Evolutionary conservation across 2,329 filamentous ascomycete genomes (phyloP), one percentile per base, ranked within the genome.

Genomic region (Biscogniauxia marginata): DNA sequence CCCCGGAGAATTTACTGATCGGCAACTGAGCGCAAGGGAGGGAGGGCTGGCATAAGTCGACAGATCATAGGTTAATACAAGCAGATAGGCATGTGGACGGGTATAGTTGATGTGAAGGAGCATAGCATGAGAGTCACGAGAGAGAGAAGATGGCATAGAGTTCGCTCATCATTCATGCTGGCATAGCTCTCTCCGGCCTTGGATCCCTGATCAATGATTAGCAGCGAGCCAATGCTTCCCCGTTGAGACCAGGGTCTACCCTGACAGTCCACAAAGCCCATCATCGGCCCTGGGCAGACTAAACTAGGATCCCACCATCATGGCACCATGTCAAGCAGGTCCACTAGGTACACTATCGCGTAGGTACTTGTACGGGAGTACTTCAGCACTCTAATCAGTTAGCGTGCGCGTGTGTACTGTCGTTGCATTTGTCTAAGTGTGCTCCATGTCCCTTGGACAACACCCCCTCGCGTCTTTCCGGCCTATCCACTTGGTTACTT

Each of bases 191-290:
- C 46, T 62, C 63, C 54, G 61, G n/a, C n/a, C 64, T 66, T 58
- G 57, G 58, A 65, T 64, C 64, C 66, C 59, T 68, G 65, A 60
- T 66, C 65, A 65, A 66, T 66, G 65, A 68, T 65, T 62, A 64
- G 54, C 65, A 68, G 59, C 64, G 30, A 64, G 58, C 62, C 62
- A 66, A 63, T 66, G 63, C 65, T 63, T 65, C 63, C 65, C 65
- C 61, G 59, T 65, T 50, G 55, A 55, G 61, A 65, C 65, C 62
- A 58, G 67, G 66, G 63, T 63, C 50, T 55, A 64, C 65, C 66
- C 64, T 65, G 63, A 63, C 59, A 60, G 58, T 62, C 64, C 64
- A 63, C 65, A 66, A 57, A 60, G 50, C 59, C 60, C 59, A 63
- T 39, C 30, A 39, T 59, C 59, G 53, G 63, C 64, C 64, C 60